Conservation (phyloP, 495 filamentous ascomycete genomes). For the Talaromyces borbonicus region DNA sequence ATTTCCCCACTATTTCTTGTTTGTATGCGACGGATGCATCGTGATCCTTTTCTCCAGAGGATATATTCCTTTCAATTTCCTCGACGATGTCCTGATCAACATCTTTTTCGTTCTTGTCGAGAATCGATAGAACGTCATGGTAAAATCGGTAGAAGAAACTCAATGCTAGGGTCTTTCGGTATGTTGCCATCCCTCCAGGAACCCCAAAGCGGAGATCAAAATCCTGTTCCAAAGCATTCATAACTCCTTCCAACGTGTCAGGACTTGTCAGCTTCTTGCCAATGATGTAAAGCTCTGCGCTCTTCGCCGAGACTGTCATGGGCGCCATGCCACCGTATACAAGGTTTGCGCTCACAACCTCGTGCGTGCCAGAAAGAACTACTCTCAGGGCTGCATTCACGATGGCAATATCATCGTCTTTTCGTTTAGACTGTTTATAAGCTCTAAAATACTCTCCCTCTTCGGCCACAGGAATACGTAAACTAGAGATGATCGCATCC, state of each 20-base stretch:
- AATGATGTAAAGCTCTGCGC: conserved; percentile 55
- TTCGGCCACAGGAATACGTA: conserved; percentile 71
- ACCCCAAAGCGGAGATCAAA: conserved; percentile 81
- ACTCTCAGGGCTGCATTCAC: conserved; percentile 77
- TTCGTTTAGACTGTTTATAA: conserved; percentile 92
- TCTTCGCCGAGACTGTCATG: conserved; percentile 72
- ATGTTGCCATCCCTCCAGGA: conserved; percentile 92
- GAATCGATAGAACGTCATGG: conserved; percentile 43
- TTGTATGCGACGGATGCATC: conserved; percentile 52
- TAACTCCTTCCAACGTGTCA: conserved; percentile 72
- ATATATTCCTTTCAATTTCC: conserved; percentile 54
- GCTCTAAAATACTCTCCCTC: conserved; percentile 64
- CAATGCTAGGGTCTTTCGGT: conserved; percentile 80
- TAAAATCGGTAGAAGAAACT: conserved; percentile 31
- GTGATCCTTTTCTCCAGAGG: conserved; percentile 47
- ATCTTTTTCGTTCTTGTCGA: conserved; percentile 31
- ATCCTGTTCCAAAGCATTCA: conserved; percentile 77
- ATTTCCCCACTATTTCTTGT: conserved; percentile 70
- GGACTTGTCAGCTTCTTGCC: conserved; percentile 75
- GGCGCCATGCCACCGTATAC: conserved; percentile 91
- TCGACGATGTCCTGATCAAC: conserved; percentile 43
- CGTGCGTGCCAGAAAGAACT: conserved; percentile 49
- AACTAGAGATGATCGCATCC: conserved; percentile 73
- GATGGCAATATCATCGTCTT: conserved; percentile 96
- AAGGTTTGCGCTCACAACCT: conserved; percentile 61